Evolutionary conservation across 768 basidiomycete genomes (phyloP).

Genomic region (Termitomyces sp.): DNA sequence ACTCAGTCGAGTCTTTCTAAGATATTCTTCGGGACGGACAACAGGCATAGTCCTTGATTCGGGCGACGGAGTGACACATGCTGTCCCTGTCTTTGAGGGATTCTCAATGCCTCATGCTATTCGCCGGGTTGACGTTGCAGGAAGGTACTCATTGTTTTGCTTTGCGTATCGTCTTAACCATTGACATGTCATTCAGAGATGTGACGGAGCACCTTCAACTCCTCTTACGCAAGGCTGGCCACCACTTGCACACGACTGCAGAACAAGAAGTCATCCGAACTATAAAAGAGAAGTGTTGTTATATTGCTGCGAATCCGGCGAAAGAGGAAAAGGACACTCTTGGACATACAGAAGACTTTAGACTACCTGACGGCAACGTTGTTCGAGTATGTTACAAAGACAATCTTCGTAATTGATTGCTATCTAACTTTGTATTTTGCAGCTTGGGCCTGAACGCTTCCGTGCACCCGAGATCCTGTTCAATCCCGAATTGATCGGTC

Average conservation of each 20-base stretch:
- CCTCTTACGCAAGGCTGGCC: constrained; percentile 88
- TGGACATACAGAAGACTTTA: constrained; percentile 81
- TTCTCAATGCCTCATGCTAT: constrained; percentile 99
- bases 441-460: constrained; percentile 95
- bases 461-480: constrained; percentile 96
- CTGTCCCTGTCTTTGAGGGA: constrained; percentile 97
- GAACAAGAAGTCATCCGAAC: constrained; percentile 95
- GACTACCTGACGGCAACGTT: constrained; percentile 90
- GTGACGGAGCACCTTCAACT: constrained; percentile 96
- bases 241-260: constrained; percentile 93
- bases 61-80: constrained; percentile 97
- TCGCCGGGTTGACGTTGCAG: constrained; percentile 92
- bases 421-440: constrained; percentile 5
- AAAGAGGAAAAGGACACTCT: constrained; percentile 93
- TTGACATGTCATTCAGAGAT: constrained; percentile 53
- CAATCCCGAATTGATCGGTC: constrained; percentile 94
- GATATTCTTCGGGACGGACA: constrained; percentile 96
- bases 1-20: constrained; percentile 25
- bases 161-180: not conserved
- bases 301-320: constrained; percentile 84
- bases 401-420: constrained; percentile 10
- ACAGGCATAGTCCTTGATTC: constrained; percentile 99
- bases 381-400: constrained; percentile 56
- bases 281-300: constrained; percentile 98
- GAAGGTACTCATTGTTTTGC: constrained; percentile 55